These are phyloP conservation scores for Pythium periplocum DNA, from an alignment of 352 stramenopile genomes.

Conservation along the genomic window DNA sequence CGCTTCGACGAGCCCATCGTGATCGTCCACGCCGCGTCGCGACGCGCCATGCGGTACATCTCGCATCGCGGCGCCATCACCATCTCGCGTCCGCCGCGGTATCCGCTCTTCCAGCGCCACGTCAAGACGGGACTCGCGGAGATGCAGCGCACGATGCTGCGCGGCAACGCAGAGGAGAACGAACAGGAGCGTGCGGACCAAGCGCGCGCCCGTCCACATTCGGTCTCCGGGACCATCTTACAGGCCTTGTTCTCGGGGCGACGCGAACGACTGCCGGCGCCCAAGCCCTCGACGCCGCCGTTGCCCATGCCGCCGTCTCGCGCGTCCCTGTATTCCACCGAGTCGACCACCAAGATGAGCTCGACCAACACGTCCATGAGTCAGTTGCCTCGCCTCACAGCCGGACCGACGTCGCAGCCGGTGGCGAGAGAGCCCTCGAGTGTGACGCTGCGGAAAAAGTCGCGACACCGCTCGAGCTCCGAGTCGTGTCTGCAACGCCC, in stretches of 20 bases:
- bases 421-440: no score
- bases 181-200: constrained; percentile 1
- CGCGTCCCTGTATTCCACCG: no score
- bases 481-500: constrained; percentile 43
- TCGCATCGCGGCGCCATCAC: constrained; percentile 56
- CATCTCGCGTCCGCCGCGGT: constrained; percentile 60
- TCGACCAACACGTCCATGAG: no score
- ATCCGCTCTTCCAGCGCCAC: constrained; percentile 55
- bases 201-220: constrained; percentile 5
- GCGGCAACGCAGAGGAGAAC: constrained; percentile 3
- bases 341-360: no score
- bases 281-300: background rate
- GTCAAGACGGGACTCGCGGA: constrained; percentile 42
- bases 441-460: no score
- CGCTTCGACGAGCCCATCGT: constrained; percentile 48
- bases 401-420: no score
- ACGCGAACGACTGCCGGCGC: constrained; percentile 6
- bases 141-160: constrained; percentile 38
- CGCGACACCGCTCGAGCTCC: constrained; percentile 1
- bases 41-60: constrained; percentile 56
- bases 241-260: no score
- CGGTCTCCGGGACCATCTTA: constrained; percentile 15
- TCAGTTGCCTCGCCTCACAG: no score
- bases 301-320: no score
- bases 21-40: constrained; percentile 56